Evolutionary conservation across 768 basidiomycete species (phyloP), one percentile per base, ranked within the genome.

Genomic region (Boletus pseudopeckii): DNA sequence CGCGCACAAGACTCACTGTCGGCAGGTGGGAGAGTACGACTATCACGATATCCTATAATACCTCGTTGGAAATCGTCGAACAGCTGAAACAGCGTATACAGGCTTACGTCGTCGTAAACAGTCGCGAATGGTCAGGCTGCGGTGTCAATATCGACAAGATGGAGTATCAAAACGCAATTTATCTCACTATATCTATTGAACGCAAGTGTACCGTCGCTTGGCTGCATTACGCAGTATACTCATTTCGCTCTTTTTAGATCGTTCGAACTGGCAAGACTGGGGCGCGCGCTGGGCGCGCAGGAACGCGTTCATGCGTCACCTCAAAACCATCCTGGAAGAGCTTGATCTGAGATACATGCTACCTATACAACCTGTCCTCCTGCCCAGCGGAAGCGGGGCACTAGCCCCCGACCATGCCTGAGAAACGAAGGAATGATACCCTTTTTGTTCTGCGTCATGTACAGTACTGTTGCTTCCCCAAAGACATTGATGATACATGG

Each of bases 221-320:
- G 15, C 28, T 32, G 20, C n/a, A 30, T 48, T 28, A 11, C 6
- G 6, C 30, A 30, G 34, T 7, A 26, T 26, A 22, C 56, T 53
- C 20, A 58, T 53, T 24, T 39, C 40, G 42, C 39, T 18, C 15
- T 53, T 43, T 53, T 43, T 52, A 87, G 86, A 90, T 70, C 83
- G 86, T 48, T 78, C 84, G 36, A 90, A 89, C 64, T 92, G 89
- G 90, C 90, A 91, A 64, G 88, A 91, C 64, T 92, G 89, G 89
- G 88, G 86, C 45, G 90, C 81, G 18, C 76, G 88, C 53, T 90
- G 86, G 88, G 75, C 73, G 8, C 83, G 88, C 43, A 83, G 89
- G 57, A 90, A 81, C 11, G 74, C 71, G 22, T 88, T 91, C 68
- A 90, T 91, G 89, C 80, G 84, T 37, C 69, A 85, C 60, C 75